These are phyloP conservation scores for Kwoniella sp. DNA, from an alignment of 768 basidiomycete genomes.

Conservation along the genomic window DNA sequence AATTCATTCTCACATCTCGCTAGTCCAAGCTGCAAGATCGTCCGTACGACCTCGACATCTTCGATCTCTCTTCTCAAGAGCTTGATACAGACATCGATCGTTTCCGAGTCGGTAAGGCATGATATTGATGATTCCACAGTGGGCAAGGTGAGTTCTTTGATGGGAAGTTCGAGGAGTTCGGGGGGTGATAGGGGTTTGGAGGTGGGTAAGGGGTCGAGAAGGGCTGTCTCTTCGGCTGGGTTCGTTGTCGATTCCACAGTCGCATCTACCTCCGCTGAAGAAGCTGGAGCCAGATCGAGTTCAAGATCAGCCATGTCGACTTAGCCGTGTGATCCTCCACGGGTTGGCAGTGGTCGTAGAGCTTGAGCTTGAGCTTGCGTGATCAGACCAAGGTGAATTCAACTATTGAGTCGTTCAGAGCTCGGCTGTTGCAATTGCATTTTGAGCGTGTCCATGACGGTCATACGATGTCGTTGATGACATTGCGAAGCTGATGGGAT, in stretches of 20 bases:
- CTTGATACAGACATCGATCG: constrained; percentile 5
- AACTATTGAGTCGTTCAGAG: too few species aligned
- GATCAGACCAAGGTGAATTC: too few species aligned
- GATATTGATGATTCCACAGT: constrained; percentile 15
- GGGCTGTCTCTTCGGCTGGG: constrained; percentile 5
- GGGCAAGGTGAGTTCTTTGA: constrained; percentile 1
- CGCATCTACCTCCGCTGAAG: too few species aligned
- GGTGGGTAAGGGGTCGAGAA: constrained; percentile 12
- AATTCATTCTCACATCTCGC: constrained; percentile 11
- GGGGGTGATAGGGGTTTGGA: constrained; percentile 8
- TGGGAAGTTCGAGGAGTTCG: constrained; percentile 7
- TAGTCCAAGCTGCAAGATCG: constrained; percentile 18
- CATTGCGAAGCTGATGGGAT: too few species aligned
- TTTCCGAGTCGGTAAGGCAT: constrained; percentile 22
- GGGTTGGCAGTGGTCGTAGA: too few species aligned
- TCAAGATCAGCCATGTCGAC: too few species aligned
- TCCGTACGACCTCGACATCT: constrained; percentile 1
- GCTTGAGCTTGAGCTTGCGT: too few species aligned
- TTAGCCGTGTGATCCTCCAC: too few species aligned
- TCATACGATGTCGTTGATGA: too few species aligned
- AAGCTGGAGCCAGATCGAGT: too few species aligned
- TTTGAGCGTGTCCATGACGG: too few species aligned
- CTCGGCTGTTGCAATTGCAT: too few species aligned
- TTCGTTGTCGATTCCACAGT: not conserved
- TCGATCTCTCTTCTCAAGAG: constrained; percentile 14